These are phyloP conservation scores for Phytopythium chamaehyphon DNA, from an alignment of 352 stramenopile species.

Conservation along the genomic window DNA sequence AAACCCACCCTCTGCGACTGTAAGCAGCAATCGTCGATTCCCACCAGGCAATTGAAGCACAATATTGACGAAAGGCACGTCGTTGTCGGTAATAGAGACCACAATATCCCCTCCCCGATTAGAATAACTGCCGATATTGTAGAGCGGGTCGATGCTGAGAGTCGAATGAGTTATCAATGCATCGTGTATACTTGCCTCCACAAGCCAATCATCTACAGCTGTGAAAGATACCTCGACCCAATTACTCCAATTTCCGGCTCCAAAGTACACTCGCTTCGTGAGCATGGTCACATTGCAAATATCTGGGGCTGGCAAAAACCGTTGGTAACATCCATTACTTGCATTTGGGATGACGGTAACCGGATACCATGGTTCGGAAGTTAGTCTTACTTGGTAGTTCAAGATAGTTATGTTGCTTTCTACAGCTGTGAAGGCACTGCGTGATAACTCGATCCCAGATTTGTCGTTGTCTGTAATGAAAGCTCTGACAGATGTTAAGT, in stretches of 20 bases:
- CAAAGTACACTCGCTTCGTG: conserved; percentile 46
- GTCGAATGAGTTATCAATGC: conserved; percentile 48
- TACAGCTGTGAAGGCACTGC: conserved; percentile 16
- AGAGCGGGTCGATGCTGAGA: conserved; percentile 42
- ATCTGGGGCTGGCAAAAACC: conserved; percentile 15
- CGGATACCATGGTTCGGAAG: conserved; percentile 56
- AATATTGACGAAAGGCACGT: conserved; percentile 61
- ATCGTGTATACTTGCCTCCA: conserved; percentile 45
- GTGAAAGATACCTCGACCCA: conserved; percentile 56
- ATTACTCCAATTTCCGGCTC: conserved; percentile 50
- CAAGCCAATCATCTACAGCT: conserved; percentile 59
- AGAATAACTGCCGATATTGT: conserved; percentile 29
- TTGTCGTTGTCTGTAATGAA: conserved; percentile 63
- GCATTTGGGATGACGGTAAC: conserved; percentile 47
- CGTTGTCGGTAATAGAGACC: conserved; percentile 59
- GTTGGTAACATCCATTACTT: conserved; percentile 47
- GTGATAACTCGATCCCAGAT: conserved; percentile 53
- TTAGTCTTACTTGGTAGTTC: conserved; percentile 46
- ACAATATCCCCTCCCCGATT: conserved; percentile 17
- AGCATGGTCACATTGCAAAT: conserved; percentile 62
- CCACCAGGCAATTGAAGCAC: conserved; percentile 24
- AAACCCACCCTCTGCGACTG: conserved; percentile 72
- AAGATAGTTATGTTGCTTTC: conserved; percentile 45
- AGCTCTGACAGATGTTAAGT: conserved; percentile 41
- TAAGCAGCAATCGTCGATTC: conserved; percentile 16